Base-by-base conservation (phyloP, 1,284 basidiomycete species). In the Trichosporon sp. region DNA sequence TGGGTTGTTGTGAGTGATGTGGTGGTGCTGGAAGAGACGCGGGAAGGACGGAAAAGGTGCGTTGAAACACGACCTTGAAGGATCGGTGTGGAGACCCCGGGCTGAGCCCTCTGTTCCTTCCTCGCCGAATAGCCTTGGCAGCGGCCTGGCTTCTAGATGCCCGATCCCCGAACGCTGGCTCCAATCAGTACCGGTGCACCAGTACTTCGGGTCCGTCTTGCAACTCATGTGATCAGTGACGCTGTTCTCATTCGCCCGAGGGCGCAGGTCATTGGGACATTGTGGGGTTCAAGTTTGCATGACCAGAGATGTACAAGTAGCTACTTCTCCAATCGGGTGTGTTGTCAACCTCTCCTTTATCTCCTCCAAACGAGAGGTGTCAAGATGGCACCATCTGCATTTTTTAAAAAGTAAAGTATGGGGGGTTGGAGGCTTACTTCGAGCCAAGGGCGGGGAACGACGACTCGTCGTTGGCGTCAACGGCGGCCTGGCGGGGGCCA, bases 371-470 rank as follows among this genome's bases (percentile, higher is more conserved):
- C 31, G 59, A 63, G 59, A 35, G 21, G 37, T 63, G 59, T 63
- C 37, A 35, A 35, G 59, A 35, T 63, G 32, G 59, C 59, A 63
- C 32, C 59, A 32, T 63, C 56, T 63, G 59, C 59, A 35, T 63
- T 63, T 63, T 63, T 63, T 16, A 35, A 63, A 32, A 63, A 63
- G 59, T 66, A 51, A 48, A 65, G 64, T 38, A 38, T 65, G 38
- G 38, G 64, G 43, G 65, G 7, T 31, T 35, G 66, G 35, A 32
- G 32, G 48, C 66, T 76, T 79, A 82, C 82, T 63, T 63, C 59
- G 59, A 63, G 68, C 83, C 83, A 76, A 94, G 87, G 75, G 92
- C 91, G 68, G 93, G 92, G 90, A 94, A 95, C 71, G 91, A 92
- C 40, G 85, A 86, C 84, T 92, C 87, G 84, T 95, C 92, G 79